Base-by-base conservation (phyloP, 2,329 filamentous ascomycete species). In the Microcera coccophila region DNA sequence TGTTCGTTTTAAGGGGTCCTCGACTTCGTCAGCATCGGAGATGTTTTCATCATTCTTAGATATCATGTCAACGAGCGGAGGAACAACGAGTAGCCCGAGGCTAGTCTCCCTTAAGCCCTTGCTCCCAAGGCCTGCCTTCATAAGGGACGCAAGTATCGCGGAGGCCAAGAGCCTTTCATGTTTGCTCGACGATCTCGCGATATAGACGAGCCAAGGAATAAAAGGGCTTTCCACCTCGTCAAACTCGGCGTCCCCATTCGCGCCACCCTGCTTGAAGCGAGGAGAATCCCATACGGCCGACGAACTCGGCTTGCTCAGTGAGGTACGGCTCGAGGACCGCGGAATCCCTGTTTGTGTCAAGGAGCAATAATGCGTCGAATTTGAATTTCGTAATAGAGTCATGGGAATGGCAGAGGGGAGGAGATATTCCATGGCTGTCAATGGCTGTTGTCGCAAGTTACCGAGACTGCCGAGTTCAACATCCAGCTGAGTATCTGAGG, bases 211-310 rank as follows among this genome's bases (percentile, higher is more conserved):
- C 82, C 85, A 90, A 2, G 85, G 80, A 29, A 90, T 73, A 16
- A 90, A 66, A 3, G 83, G 78, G 45, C 79, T 87, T 61, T 91
- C 87, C 3, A 78, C 68, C 9, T 85, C 79, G 38, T 84, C 80
- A 1, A 61, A 48, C 5, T 71, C 64, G 3, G 62, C 55, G 4
- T 72, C 67, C 10, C 54, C 55, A 14, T 48, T 58, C 7, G 55
- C 43, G 9, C 51, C 50, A 11, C 41, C 40, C 2, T 56, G 47
- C 18, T 64, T 63, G 14, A 58, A 51, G 3, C 60, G 63, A 18
- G 59, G 50, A 10, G 62, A 49, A 26, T 67, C 66, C 60, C 64
- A 64, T 3, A 59, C 53, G 3, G 58, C 47, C 12, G 57, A 49
- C 16, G 60, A 53, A 22, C 51, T 52, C 20, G 61, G 54, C 40